Base-by-base conservation (phyloP, 306 rosid genomes). In the Benincasa hispida region DNA sequence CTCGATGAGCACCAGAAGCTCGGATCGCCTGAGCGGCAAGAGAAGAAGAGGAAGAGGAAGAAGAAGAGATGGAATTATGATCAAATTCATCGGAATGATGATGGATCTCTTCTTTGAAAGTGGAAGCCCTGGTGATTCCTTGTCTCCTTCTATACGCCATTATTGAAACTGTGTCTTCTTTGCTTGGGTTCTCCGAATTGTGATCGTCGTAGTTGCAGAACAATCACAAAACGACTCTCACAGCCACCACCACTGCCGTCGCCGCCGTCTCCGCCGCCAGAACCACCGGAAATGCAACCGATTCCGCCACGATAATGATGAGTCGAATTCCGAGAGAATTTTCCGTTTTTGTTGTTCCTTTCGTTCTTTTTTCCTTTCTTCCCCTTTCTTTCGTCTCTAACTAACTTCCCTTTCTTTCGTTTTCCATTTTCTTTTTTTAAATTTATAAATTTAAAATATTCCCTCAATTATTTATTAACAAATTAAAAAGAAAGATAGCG, bases 111-210 rank as follows among this genome's bases (percentile, higher is more conserved):
- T 94, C 99, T 25, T 88, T 87, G 89, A 92, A 92, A 17, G 99
- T 94, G 22, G 96, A 90, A 41, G 90, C 34, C 56, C 89, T 90
- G 5, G 93, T 63, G 4, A 92, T 32, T 51, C 89, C 90, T 75
- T 94, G 99, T 79, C 92, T 94, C 84, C 99, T 86, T 63, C 98
- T 84, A 39, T 94, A 94, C 10, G 99, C 99, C 99, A 94, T 93
- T 55, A 18, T 27, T 28, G 57, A 34, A 56, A 56, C 9, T 22
- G 27, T 48, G 41, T 25, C 10, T n/a, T 7, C 18, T 10, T 47
- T 72, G 48, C 25, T 37, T 65, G 28, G n/a, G 25, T 30, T 22
- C 3, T 50, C 18, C 76, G 11, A 30, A 50, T 72, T 11, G 76
- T 50, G 60, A 72, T 72, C 27, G 76, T 72, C 42, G 76, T 18